Percentiles rank a stretch among this genome's conserved stretches.
These are phyloP conservation scores for Penicillium sp. DNA, from an alignment of 2,329 filamentous ascomycete species.

Conservation along the genomic window DNA sequence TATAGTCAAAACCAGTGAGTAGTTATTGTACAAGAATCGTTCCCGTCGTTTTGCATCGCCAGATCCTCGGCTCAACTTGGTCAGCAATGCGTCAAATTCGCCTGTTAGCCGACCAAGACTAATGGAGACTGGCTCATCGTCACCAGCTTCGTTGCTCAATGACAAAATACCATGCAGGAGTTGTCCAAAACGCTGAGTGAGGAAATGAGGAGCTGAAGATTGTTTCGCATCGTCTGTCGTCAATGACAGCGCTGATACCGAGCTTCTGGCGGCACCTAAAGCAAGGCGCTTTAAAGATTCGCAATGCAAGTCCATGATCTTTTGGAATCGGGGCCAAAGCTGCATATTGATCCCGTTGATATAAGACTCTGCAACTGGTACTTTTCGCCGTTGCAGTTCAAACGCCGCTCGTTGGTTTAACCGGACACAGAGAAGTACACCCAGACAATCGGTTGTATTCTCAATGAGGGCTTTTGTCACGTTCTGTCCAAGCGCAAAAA, in stretches of 20 bases:
- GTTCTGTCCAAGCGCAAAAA: constrained; percentile 74
- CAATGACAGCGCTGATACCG: constrained; percentile 52
- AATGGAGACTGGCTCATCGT: constrained; percentile 85
- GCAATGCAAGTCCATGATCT: constrained; percentile 88
- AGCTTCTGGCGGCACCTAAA: constrained; percentile 44
- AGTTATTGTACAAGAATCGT: constrained; percentile 92
- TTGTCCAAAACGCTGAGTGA: constrained; percentile 94
- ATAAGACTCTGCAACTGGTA: constrained; percentile 84
- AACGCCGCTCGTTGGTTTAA: constrained; percentile 94
- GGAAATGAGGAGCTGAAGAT: constrained; percentile 71
- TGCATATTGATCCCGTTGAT: constrained; percentile 95
- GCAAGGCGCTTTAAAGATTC: constrained; percentile 70
- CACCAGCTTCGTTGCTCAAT: constrained; percentile 83
- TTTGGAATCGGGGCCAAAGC: constrained; percentile 91
- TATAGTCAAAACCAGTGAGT: constrained; percentile 89
- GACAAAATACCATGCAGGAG: constrained; percentile 79
- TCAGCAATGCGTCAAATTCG: constrained; percentile 80
- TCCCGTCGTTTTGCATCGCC: constrained; percentile 75
- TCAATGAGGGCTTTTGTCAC: constrained; percentile 74
- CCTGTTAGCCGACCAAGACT: constrained; percentile 71
- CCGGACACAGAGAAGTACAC: constrained; percentile 83
- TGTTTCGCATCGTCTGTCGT: constrained; percentile 45
- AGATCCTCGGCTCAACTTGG: constrained; percentile 71
- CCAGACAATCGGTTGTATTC: constrained; percentile 76
- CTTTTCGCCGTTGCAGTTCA: constrained; percentile 83